A percentile compares a stretch with the other conserved stretches of the same genome.
Conservation (phyloP, 176 grass and related monocot species). For the Microstegium vimineum region DNA sequence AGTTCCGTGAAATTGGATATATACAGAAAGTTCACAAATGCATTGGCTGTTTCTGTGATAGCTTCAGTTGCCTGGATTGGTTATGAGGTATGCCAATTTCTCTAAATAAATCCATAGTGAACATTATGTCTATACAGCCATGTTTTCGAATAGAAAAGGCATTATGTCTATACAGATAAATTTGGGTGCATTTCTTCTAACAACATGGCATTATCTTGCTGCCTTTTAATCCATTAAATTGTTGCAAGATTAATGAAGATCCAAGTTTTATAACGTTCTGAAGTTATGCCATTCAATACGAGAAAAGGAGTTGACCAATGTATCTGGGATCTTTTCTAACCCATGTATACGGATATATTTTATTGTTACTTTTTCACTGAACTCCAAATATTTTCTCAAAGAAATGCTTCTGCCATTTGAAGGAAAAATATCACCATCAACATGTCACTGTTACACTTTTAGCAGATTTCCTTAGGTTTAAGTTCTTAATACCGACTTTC, state of each 20-base stretch:
- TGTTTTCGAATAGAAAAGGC: too few species aligned
- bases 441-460: neutral
- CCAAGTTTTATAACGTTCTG: neutral
- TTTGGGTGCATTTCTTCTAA: neutral
- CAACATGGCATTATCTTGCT: neutral
- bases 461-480: neutral
- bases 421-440: neutral
- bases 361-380: neutral
- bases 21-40: constrained; percentile 96
- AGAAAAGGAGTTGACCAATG: neutral
- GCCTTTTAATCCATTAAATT: neutral
- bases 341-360: neutral
- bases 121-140: too few species aligned
- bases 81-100: constrained; percentile 79
- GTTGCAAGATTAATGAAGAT: constrained; percentile 2
- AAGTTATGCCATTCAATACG: neutral
- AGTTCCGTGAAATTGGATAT: constrained; percentile 92
- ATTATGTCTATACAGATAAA: neutral
- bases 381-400: neutral
- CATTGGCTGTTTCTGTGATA: constrained; percentile 76
- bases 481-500: neutral
- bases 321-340: neutral
- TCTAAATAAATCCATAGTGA: neutral
- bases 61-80: constrained; percentile 98
- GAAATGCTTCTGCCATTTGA: neutral